Evolutionary conservation across 331 rosid species (phyloP).

Genomic region (Quercus phellos): DNA sequence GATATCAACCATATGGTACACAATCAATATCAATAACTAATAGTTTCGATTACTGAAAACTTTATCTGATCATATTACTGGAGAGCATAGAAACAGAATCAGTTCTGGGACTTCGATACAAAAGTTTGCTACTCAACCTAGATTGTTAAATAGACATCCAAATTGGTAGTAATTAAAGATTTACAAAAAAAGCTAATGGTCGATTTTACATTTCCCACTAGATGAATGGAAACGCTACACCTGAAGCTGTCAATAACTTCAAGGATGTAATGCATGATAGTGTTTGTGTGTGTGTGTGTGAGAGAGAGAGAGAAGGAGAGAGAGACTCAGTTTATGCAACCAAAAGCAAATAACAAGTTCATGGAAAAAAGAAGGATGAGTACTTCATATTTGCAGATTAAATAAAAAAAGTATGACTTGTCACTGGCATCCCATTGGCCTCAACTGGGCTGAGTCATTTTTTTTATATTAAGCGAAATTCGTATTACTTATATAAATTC

Average conservation of each 20-base stretch:
- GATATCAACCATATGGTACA: not conserved
- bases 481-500: not conserved
- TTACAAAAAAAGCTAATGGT: not conserved
- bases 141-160: not conserved
- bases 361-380: not conserved
- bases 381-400: not conserved
- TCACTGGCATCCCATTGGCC: no score
- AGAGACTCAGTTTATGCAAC: not conserved
- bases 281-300: no score
- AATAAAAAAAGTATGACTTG: not conserved
- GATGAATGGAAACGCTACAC: not conserved
- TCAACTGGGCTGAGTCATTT: no score
- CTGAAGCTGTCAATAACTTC: not conserved
- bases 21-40: not conserved
- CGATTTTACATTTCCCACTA: not conserved
- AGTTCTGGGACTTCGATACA: no score
- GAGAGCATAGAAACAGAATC: no score
- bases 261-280: not conserved
- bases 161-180: not conserved
- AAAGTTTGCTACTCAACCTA: no score
- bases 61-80: no score
- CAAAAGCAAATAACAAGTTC: not conserved
- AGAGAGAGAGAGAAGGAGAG: not conserved
- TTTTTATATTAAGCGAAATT: no score
- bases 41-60: no score